These are phyloP conservation scores for Laguncularia racemosa DNA, from an alignment of 345 rosid genomes.

Conservation along the genomic window DNA sequence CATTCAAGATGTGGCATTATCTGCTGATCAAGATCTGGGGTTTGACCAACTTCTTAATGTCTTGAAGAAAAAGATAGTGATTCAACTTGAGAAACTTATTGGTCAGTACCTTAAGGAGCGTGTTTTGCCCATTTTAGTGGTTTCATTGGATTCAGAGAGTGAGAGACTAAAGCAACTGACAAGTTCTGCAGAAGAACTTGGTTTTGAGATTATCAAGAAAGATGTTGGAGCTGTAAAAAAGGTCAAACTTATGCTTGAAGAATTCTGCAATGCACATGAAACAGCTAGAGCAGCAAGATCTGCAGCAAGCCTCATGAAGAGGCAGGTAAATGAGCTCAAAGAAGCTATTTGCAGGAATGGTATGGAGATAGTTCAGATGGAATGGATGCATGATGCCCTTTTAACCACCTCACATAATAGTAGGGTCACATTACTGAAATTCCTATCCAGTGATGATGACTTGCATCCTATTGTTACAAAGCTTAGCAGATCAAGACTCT, in stretches of 20 bases:
- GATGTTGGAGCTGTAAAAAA: slow-evolving; percentile 39
- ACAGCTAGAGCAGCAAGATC: slow-evolving; percentile 76
- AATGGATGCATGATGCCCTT: slow-evolving; percentile 70
- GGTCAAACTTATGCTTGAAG: slow-evolving; percentile 74
- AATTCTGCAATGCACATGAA: slow-evolving; percentile 79
- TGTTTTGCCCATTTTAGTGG: slow-evolving; percentile 50
- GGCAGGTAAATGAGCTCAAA: slow-evolving; percentile 59
- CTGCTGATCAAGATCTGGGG: slow-evolving; percentile 69
- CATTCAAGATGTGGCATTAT: slow-evolving; percentile 64
- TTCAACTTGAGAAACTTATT: slow-evolving; percentile 66
- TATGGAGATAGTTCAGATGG: slow-evolving; percentile 80
- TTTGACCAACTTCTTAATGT: slow-evolving; percentile 75
- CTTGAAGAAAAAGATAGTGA: slow-evolving; percentile 66
- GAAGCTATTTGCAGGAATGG: slow-evolving; percentile 59
- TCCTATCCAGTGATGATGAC: slow-evolving; percentile 42
- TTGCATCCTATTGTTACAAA: slow-evolving; percentile 49
- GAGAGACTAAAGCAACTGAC: slow-evolving; percentile 40
- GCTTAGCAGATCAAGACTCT: slow-evolving; percentile 55
- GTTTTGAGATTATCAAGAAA: slow-evolving; percentile 32
- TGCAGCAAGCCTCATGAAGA: slow-evolving; percentile 63
- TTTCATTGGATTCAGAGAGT: slow-evolving; percentile 57
- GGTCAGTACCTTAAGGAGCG: slow-evolving; percentile 52
- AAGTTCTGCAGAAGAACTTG: slow-evolving; percentile 33
- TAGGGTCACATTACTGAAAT: slow-evolving; percentile 48
- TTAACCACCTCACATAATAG: slow-evolving; percentile 55